Evolutionary conservation across 805 yeast species (phyloP), one percentile per base, ranked within the genome.

Genomic region (Yamadazyma insecticola): DNA sequence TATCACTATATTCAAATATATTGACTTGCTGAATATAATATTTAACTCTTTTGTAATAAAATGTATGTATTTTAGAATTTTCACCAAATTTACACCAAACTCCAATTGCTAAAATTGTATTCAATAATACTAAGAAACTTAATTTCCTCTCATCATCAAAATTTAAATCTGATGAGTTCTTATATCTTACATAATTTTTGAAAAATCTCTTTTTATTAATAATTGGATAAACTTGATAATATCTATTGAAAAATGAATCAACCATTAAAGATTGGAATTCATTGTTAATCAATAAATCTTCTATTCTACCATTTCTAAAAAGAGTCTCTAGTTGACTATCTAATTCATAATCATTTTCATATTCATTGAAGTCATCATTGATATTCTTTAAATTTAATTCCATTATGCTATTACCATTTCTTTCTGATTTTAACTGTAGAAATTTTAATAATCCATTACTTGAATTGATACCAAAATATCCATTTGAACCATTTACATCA

Each of bases 401-500:
- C 28, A 56, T 43, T 11, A 56, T 48, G 29, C 46, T 44, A 26
- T 44, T 45, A 4, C 48, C 50, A 17, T 43, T 40, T 13, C 44
- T 42, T 13, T 55, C 57, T 9, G 48, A 39, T 9, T 60, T 58
- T 22, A 63, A 50, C 22, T 65, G 61, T 24, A 74, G 43, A 8
- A 72, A 69, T 42, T 77, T 60, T 25, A 80, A 51, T 13, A 76
- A 56, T 6, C 74, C 73, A 2, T 80, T 70, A 36, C 76, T 66
- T 4, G 87, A 77, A 6, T 78, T 81, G 9, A 72, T 69, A 2
- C 88, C 88, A 41, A 74, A 74, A 47, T 75, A 79, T 1, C 87
- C 86, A 17, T 71, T 70, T 25, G 53, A 56, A 5, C 67, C 68
- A 34, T 64, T 59, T 11, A 63, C 54, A 18, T 45, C 46, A 23